Evolutionary conservation across 345 rosid species (phyloP).

Genomic region (Atalantia buxifolia): DNA sequence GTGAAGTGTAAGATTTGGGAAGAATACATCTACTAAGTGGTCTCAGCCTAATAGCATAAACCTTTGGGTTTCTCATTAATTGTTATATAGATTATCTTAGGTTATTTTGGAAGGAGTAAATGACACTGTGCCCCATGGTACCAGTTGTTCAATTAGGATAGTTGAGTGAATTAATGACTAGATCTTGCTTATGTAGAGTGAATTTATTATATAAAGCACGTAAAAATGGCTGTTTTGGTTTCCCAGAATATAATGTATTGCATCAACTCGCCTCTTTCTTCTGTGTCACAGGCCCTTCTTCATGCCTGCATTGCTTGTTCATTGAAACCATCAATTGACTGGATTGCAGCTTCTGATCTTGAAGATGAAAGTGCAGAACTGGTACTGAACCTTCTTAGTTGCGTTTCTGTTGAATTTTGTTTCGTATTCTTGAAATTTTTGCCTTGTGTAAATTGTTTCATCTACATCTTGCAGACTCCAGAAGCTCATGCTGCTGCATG

Average conservation of each 20-base stretch:
- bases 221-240: neutral
- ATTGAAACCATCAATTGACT: slow-evolving; percentile 73
- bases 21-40: neutral
- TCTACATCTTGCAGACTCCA: slow-evolving; percentile 57
- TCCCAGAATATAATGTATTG: slow-evolving; percentile 4
- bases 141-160: neutral
- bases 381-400: slow-evolving; percentile 37
- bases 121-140: neutral
- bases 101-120: neutral
- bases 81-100: neutral
- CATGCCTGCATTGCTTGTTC: slow-evolving; percentile 95
- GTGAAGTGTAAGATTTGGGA: neutral
- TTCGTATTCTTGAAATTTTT: neutral
- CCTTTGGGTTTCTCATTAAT: neutral
- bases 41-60: neutral
- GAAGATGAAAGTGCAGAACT: slow-evolving; percentile 70
- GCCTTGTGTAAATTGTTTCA: neutral
- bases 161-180: neutral
- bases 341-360: slow-evolving; percentile 99
- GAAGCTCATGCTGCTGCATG: slow-evolving; percentile 86
- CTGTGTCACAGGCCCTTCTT: slow-evolving; percentile 73
- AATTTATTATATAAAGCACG: neutral
- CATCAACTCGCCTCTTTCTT: slow-evolving; percentile 4
- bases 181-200: neutral
- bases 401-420: neutral